Conservation (phyloP, 2,329 filamentous ascomycete species). For the Thyridium curvatum region DNA sequence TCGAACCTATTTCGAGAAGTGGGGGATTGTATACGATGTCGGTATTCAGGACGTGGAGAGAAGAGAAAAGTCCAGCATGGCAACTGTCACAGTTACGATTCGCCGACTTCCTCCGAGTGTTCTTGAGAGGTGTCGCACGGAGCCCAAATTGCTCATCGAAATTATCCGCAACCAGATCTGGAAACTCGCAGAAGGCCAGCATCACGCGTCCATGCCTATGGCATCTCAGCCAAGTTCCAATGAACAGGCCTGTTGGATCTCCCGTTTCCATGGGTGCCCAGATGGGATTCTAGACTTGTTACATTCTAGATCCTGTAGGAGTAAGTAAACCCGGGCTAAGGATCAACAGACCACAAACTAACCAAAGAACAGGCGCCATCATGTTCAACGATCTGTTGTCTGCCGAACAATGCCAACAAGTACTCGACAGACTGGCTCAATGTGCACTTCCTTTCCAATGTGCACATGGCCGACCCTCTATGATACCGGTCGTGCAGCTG, state of each 20-base stretch:
- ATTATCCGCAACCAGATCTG: conserved; percentile 72
- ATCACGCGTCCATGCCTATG: too few species aligned
- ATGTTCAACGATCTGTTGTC: conserved; percentile 77
- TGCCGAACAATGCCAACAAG: conserved; percentile 45
- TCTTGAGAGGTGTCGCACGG: conserved; percentile 64
- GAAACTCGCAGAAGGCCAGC: conserved; percentile 49
- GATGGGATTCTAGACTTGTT: conserved; percentile 69
- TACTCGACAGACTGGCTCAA: conserved; percentile 50
- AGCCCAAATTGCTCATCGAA: conserved; percentile 66
- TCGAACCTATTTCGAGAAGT: conserved; percentile 54
- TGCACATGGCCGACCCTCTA: conserved; percentile 68
- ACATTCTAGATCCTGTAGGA: conserved; percentile 70
- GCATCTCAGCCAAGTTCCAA: too few species aligned
- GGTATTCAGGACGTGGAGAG: too few species aligned
- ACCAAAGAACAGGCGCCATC: conserved; percentile 47
- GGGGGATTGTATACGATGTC: conserved; percentile 66
- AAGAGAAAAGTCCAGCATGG: neutral
- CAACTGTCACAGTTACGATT: neutral
- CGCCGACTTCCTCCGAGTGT: conserved; percentile 62
- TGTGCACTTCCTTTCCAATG: conserved; percentile 78
- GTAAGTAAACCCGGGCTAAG: conserved; percentile 28
- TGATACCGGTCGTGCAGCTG: conserved; percentile 56
- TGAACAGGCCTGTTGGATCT: conserved; percentile 43
- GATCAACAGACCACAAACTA: conserved; percentile 1
- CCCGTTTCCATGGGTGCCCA: conserved; percentile 63